Percentiles rank a stretch among this genome's conserved stretches.
phyloP scores from a whole-genome alignment of 257 asterid genomes.

The Solanum habrochaites region DNA sequence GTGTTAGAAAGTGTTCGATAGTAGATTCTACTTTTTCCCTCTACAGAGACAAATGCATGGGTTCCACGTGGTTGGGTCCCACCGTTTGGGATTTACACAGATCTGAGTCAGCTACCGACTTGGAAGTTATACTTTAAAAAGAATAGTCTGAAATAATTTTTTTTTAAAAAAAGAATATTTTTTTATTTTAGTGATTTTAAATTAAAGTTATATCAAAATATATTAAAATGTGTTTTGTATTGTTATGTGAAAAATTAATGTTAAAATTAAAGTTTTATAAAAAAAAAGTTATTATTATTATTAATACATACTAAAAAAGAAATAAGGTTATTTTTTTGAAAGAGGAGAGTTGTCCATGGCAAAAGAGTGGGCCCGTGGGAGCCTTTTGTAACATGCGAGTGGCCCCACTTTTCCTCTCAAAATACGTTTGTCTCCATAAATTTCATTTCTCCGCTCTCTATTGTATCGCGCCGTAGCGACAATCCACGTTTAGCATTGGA shows the following conservation, averaged over 20 bases:
- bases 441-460: background rate
- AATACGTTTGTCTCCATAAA: background rate
- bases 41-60: slow-evolving; percentile 2
- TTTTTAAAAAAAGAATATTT: too few species aligned
- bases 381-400: background rate
- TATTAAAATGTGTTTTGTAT: too few species aligned
- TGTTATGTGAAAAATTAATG: too few species aligned
- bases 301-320: too few species aligned
- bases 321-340: too few species aligned
- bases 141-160: too few species aligned
- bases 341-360: background rate
- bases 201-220: too few species aligned
- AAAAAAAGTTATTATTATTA: too few species aligned
- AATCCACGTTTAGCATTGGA: background rate
- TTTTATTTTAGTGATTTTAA: accelerated
- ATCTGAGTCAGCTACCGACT: slow-evolving; percentile 18
- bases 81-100: background rate
- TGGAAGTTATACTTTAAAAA: background rate
- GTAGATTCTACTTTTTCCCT: background rate
- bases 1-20: background rate
- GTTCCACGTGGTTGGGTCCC: slow-evolving; percentile 45
- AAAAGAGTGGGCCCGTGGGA: background rate
- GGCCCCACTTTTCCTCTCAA: background rate
- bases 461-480: background rate
- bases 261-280: too few species aligned